A percentile compares a stretch with the other conserved stretches of the same genome.
These are phyloP conservation scores for Boletellus sp. DNA, from an alignment of 768 basidiomycete species.

Conservation along the genomic window DNA sequence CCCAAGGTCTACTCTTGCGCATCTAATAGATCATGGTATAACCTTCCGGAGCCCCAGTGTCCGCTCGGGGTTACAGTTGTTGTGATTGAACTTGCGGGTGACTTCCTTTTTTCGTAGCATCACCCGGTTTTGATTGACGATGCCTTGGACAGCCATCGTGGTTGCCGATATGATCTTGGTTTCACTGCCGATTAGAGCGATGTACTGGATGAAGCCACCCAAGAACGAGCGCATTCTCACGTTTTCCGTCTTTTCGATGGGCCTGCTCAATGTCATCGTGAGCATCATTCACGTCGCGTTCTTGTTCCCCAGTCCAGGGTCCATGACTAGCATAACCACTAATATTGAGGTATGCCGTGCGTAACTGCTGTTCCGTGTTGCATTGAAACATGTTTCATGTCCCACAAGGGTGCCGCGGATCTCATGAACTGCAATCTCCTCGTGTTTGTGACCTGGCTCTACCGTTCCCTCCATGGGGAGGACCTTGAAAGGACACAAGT, in stretches of 20 bases:
- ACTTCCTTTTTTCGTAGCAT: neutral
- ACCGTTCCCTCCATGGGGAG: conserved; percentile 6
- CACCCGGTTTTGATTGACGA: neutral
- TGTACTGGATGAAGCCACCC: conserved; percentile 5
- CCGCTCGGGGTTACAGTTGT: conserved; percentile 1
- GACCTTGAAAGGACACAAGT: neutral
- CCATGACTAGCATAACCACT: conserved; percentile 10
- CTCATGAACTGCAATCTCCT: conserved; percentile 16
- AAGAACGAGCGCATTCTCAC: conserved; percentile 11
- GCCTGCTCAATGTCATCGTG: conserved; percentile 4
- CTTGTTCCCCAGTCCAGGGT: conserved; percentile 7
- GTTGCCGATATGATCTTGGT: conserved; percentile 9
- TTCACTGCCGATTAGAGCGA: conserved; percentile 5
- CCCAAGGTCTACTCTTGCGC: conserved; percentile 12
- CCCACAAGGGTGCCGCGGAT: conserved; percentile 11
- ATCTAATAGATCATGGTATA: conserved; percentile 9
- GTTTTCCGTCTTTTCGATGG: conserved; percentile 10
- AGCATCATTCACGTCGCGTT: conserved; percentile 13
- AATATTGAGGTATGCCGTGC: conserved; percentile 12
- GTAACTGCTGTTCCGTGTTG: neutral
- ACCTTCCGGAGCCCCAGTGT: neutral
- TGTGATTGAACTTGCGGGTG: conserved; percentile 5
- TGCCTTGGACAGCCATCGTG: conserved; percentile 6
- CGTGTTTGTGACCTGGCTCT: conserved; percentile 12
- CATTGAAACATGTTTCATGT: neutral